phyloP scores from a whole-genome alignment of 257 asterid genomes.

The Buddleja alternifolia region DNA sequence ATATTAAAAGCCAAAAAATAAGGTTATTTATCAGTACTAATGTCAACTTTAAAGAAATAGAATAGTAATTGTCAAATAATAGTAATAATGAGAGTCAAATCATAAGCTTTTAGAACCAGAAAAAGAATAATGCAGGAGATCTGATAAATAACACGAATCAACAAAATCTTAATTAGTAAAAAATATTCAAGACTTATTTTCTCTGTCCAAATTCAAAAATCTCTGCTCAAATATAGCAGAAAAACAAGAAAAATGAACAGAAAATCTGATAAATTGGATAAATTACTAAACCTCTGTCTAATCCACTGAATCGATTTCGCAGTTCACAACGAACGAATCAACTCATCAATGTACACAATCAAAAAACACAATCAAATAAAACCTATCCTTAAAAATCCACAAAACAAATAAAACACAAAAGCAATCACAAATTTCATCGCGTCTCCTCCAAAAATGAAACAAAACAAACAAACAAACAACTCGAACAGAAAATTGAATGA shows the following conservation, averaged over 20 bases:
- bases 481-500: constrained; percentile 17
- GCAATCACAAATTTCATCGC: constrained; percentile 8
- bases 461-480: neutral
- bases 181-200: neutral
- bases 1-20: neutral
- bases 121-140: neutral
- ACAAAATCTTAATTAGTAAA: neutral
- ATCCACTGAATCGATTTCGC: neutral
- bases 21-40: neutral
- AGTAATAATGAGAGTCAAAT: neutral
- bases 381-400: constrained; percentile 9
- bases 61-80: no score
- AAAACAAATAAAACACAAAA: constrained; percentile 2
- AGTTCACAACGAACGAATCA: neutral
- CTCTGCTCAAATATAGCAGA: neutral
- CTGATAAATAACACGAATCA: neutral
- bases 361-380: constrained; percentile 21
- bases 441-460: neutral
- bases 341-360: constrained; percentile 12
- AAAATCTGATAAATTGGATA: neutral
- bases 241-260: neutral
- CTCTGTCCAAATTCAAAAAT: neutral
- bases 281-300: constrained; percentile 17
- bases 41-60: neutral
- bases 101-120: neutral